Evolutionary conservation across 371 early-diverging fungal genomes (phyloP).

Genomic region (Mucor velutinosus): DNA sequence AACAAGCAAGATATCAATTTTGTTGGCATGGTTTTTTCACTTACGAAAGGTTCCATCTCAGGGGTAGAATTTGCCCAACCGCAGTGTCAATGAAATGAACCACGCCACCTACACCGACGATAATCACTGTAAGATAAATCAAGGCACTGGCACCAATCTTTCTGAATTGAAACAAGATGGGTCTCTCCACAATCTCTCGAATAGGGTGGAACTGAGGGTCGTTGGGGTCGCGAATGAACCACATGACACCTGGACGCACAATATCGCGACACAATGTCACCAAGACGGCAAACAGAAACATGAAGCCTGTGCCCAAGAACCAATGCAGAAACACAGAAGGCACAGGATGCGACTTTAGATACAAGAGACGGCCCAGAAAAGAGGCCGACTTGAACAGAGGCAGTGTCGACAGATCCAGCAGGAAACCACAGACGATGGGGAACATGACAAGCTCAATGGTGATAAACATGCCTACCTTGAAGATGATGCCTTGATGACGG

Average conservation of each 20-base stretch:
- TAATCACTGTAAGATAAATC: constrained; percentile 77
- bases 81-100: constrained; percentile 34
- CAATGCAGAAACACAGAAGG: constrained; percentile 82
- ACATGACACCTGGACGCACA: constrained; percentile 89
- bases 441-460: constrained; percentile 82
- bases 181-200: constrained; percentile 84
- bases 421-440: constrained; percentile 85
- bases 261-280: constrained; percentile 75
- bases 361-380: constrained; percentile 53
- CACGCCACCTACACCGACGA: constrained; percentile 67
- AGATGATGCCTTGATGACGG: constrained; percentile 57
- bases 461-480: constrained; percentile 79
- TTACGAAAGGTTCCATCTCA: constrained; percentile 55
- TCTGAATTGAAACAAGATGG: constrained; percentile 69
- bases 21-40: too few relatives aligned
- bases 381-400: constrained; percentile 70
- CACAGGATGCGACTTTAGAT: constrained; percentile 61
- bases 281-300: constrained; percentile 88
- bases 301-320: constrained; percentile 90
- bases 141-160: constrained; percentile 79
- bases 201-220: constrained; percentile 93
- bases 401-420: constrained; percentile 76
- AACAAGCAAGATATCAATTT: too few relatives aligned
- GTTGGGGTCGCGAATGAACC: constrained; percentile 95
- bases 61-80: constrained; percentile 40